Conservation (phyloP, 768 basidiomycete genomes). For the Hortiboletus flavorubellus region DNA sequence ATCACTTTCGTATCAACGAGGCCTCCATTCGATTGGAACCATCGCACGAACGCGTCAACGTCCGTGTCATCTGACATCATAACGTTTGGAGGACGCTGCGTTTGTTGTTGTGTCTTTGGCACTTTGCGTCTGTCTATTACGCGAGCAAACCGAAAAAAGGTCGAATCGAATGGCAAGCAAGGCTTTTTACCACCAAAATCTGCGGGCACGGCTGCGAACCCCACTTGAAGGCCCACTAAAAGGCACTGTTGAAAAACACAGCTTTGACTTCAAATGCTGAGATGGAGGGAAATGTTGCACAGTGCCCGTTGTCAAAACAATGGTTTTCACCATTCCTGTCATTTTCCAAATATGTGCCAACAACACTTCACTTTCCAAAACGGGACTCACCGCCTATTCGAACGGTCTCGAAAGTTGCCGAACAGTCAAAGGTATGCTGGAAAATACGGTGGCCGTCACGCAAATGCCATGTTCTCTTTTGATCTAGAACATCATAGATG, state of each 20-base stretch:
- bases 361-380: not conserved
- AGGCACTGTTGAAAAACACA: too few relatives aligned
- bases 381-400: not conserved
- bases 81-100: not conserved
- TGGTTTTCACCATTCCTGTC: not conserved
- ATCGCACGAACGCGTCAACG: constrained; percentile 43
- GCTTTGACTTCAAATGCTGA: too few relatives aligned
- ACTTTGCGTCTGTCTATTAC: too few relatives aligned
- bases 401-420: constrained; percentile 8
- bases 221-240: too few relatives aligned
- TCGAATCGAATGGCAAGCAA: too few relatives aligned
- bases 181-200: too few relatives aligned
- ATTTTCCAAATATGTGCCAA: constrained; percentile 7
- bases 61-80: constrained; percentile 5
- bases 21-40: constrained; percentile 57
- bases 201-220: too few relatives aligned
- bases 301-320: not conserved
- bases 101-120: too few relatives aligned
- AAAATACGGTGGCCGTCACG: not conserved
- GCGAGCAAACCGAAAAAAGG: too few relatives aligned
- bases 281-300: too few relatives aligned
- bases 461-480: not conserved
- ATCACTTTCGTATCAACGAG: constrained; percentile 44
- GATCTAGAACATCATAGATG: constrained; percentile 7
- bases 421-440: not conserved